These are phyloP conservation scores for Ilex paraguariensis DNA, from an alignment of 305 asterid genomes.

Conservation along the genomic window DNA sequence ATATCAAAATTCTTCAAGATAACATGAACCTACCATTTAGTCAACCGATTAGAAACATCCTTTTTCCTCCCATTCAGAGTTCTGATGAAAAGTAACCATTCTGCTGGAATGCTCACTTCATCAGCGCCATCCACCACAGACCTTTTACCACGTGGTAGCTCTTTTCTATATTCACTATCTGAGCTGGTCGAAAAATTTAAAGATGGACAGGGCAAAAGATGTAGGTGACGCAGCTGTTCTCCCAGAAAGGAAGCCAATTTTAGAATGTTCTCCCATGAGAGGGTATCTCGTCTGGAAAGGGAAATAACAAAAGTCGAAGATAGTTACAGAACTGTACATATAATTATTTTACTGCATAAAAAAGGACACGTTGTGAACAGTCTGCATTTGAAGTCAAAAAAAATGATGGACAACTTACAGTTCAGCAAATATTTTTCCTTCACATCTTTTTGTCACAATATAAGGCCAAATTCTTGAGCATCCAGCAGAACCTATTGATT, in stretches of 20 bases:
- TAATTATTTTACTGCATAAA: too few species aligned
- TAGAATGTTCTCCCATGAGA: slow-evolving; percentile 56
- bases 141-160: slow-evolving; percentile 36
- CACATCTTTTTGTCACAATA: slow-evolving; percentile 77
- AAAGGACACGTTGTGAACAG: too few species aligned
- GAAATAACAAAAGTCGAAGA: not conserved
- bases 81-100: slow-evolving; percentile 48
- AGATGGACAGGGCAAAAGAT: slow-evolving; percentile 59
- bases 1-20: not conserved
- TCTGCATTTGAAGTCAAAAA: not conserved
- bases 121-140: slow-evolving; percentile 23
- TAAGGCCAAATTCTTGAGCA: slow-evolving; percentile 67
- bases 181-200: slow-evolving; percentile 24
- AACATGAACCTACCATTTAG: slow-evolving; percentile 55
- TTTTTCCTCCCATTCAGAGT: slow-evolving; percentile 61
- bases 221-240: slow-evolving; percentile 81
- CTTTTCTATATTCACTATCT: slow-evolving; percentile 26
- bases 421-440: slow-evolving; percentile 78
- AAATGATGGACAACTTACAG: slow-evolving; percentile 44
- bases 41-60: slow-evolving; percentile 45
- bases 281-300: slow-evolving; percentile 43
- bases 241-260: slow-evolving; percentile 85
- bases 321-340: slow-evolving; percentile 26
- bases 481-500: slow-evolving; percentile 38
- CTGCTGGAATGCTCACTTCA: slow-evolving; percentile 27